Conservation (phyloP, 2,329 filamentous ascomycete species). For the Daldinia sp. region DNA sequence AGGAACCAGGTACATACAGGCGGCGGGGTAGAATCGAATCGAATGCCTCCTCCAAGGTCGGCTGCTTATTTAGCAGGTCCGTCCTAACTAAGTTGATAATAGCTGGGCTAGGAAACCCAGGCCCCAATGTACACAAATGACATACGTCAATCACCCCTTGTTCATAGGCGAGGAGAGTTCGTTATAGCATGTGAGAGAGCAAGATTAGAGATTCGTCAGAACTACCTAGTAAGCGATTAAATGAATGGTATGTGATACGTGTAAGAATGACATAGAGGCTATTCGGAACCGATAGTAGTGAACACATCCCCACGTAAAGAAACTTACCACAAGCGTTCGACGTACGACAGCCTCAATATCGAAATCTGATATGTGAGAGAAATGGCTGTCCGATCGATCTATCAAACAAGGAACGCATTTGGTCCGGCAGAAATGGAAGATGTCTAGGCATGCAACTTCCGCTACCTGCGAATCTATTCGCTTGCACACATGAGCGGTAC, state of each 20-base stretch:
- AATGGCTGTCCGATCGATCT: slow-evolving; percentile 16
- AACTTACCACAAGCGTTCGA: background rate
- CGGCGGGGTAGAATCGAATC: background rate
- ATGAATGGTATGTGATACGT: background rate
- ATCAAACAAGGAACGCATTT: background rate
- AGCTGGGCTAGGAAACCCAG: background rate
- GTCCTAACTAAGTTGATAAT: background rate
- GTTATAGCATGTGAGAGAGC: background rate
- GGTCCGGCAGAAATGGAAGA: slow-evolving; percentile 18
- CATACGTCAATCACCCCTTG: background rate
- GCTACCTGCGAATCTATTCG: background rate
- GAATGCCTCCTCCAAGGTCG: background rate
- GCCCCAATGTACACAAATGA: background rate
- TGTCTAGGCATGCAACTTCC: slow-evolving; percentile 6
- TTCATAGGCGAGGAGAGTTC: background rate
- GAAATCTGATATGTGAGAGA: background rate
- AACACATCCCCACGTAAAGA: background rate
- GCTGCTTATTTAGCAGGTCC: background rate
- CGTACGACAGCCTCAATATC: background rate
- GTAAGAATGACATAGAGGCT: background rate
- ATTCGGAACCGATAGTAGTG: background rate
- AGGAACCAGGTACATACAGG: background rate
- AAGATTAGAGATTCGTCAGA: background rate
- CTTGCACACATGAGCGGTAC: background rate
- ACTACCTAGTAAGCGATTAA: background rate